Evolutionary conservation across 2,329 filamentous ascomycete genomes (phyloP).

Genomic region (Sclerotinia sclerotiorum): DNA sequence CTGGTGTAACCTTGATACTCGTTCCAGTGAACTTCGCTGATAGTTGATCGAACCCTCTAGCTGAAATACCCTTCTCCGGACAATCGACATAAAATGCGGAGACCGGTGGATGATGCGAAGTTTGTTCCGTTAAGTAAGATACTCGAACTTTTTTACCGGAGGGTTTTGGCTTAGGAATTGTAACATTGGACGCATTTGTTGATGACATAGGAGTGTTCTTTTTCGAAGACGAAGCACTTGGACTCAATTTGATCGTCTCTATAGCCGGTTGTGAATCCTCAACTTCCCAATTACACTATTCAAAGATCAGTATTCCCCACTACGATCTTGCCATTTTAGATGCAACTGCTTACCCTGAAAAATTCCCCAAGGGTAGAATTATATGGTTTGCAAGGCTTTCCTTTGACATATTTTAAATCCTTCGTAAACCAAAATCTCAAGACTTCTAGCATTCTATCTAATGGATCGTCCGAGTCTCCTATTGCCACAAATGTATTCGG

Average conservation of each 20-base stretch:
- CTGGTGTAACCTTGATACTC: constrained; percentile 85
- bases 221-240: constrained; percentile 18
- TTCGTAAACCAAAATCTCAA: constrained; percentile 99
- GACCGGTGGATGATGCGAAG: constrained; percentile 94
- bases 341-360: constrained; percentile 67
- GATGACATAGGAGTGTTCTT: constrained; percentile 27
- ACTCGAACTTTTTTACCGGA: constrained; percentile 67
- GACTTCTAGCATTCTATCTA: constrained; percentile 93
- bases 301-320: constrained; percentile 24
- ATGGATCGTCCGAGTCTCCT: constrained; percentile 84
- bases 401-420: constrained; percentile 97
- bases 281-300: constrained; percentile 91
- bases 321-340: neutral
- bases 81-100: constrained; percentile 95
- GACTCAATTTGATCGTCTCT: constrained; percentile 26
- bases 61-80: constrained; percentile 83
- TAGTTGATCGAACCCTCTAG: constrained; percentile 91
- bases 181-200: constrained; percentile 30
- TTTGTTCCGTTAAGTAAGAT: constrained; percentile 96
- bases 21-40: constrained; percentile 98
- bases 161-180: constrained; percentile 27
- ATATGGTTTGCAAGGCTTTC: constrained; percentile 98
- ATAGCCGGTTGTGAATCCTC: constrained; percentile 73
- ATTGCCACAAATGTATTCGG: constrained; percentile 83
- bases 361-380: constrained; percentile 97